Evolutionary conservation across 495 filamentous ascomycete genomes (phyloP).

Genomic region (Trichoderma parareesei): DNA sequence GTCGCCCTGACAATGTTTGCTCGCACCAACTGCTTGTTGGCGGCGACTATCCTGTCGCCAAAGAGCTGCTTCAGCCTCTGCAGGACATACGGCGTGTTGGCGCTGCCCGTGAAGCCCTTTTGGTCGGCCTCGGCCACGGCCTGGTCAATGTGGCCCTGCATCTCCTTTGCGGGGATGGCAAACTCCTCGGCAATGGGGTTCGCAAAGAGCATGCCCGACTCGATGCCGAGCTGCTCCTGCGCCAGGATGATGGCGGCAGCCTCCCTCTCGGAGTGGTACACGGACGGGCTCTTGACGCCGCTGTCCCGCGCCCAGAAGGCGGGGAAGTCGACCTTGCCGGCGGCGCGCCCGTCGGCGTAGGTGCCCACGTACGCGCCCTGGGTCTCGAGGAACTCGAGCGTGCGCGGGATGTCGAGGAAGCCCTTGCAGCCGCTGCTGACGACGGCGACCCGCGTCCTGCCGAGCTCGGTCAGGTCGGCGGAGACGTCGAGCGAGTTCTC

Average conservation of each 20-base stretch:
- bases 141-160: conserved; percentile 62
- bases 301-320: conserved; percentile 87
- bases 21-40: conserved; percentile 71
- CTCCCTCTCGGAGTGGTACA: conserved; percentile 64
- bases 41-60: conserved; percentile 56
- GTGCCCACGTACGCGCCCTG: conserved; percentile 82
- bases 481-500: conserved; percentile 86
- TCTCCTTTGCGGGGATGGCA: conserved; percentile 62
- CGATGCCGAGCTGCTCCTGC: conserved; percentile 52
- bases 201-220: conserved; percentile 72
- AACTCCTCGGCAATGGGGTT: conserved; percentile 73
- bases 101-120: conserved; percentile 61
- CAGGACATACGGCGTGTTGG: conserved; percentile 86
- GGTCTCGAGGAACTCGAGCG: conserved; percentile 90
- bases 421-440: conserved; percentile 89
- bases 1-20: conserved; percentile 75
- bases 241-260: conserved; percentile 71
- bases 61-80: conserved; percentile 74
- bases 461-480: conserved; percentile 89
- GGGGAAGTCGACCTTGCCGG: conserved; percentile 64
- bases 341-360: conserved; percentile 67
- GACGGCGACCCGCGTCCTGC: conserved; percentile 83
- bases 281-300: conserved; percentile 65
- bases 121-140: conserved; percentile 65
- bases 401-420: conserved; percentile 85